Percentiles rank a stretch among this genome's conserved stretches.
Conservation (phyloP, 805 yeast species). For the Sugiyamaella marilandica region DNA sequence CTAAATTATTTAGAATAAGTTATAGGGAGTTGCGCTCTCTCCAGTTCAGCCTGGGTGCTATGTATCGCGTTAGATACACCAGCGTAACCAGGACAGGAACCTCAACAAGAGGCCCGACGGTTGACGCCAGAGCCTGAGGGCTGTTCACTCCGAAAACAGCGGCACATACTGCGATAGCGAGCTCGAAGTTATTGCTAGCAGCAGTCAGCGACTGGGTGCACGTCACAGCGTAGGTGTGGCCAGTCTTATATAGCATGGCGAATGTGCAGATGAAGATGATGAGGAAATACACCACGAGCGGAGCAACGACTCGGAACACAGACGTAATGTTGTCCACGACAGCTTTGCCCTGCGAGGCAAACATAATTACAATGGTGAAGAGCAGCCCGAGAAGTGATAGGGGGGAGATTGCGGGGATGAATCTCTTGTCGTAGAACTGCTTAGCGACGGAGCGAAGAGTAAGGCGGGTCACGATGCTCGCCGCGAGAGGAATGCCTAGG, state of each 20-base stretch:
- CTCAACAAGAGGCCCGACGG: constrained; percentile 57
- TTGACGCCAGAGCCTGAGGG: constrained; percentile 52
- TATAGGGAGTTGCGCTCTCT: no score
- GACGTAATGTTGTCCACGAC: constrained; percentile 45
- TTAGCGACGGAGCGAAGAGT: constrained; percentile 29
- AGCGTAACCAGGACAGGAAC: constrained; percentile 44
- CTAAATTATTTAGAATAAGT: no score
- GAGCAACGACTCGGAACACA: constrained; percentile 48
- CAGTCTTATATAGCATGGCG: constrained; percentile 29
- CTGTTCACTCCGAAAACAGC: constrained; percentile 49
- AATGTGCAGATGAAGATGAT: constrained; percentile 44
- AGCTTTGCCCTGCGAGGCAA: constrained; percentile 46
- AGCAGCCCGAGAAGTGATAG: constrained; percentile 49
- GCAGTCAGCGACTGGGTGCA: constrained; percentile 54
- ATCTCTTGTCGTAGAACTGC: constrained; percentile 31
- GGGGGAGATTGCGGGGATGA: constrained; percentile 44
- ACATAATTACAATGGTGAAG: constrained; percentile 48
- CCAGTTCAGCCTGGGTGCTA: not conserved
- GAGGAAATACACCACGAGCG: constrained; percentile 45
- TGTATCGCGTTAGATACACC: constrained; percentile 10
- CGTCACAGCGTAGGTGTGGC: constrained; percentile 35
- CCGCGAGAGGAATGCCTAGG: constrained; percentile 48
- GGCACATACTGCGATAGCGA: constrained; percentile 51
- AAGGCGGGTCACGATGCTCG: constrained; percentile 42
- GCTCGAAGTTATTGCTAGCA: constrained; percentile 54